phyloP scores from a whole-genome alignment of 441 rosid species.

The Pelargonium fulgidum region DNA sequence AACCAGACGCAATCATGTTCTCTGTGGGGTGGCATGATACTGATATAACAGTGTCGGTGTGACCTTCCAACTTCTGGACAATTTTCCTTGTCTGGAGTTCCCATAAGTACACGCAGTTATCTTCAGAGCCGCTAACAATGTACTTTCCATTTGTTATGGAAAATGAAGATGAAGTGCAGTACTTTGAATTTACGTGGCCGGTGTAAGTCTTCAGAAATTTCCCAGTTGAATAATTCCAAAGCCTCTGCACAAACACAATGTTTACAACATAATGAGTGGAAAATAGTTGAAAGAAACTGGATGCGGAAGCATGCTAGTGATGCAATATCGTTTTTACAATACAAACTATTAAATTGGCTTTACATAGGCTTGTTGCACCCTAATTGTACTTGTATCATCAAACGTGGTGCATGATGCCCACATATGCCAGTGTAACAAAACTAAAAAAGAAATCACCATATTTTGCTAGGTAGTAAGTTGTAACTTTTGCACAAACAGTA shows the following conservation, averaged over 20 bases:
- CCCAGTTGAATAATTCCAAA: slow-evolving; percentile 75
- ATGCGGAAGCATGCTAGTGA: not conserved
- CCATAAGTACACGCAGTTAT: slow-evolving; percentile 73
- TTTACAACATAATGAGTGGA: not conserved
- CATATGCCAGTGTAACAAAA: not conserved
- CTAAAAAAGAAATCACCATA: not conserved
- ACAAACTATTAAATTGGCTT: not conserved
- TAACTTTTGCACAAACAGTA: not conserved
- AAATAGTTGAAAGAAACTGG: not conserved
- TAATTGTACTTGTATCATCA: not conserved
- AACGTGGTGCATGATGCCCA: not conserved
- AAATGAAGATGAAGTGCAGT: slow-evolving; percentile 61
- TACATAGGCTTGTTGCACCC: not conserved
- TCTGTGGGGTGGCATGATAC: slow-evolving; percentile 79
- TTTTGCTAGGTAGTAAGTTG: not conserved
- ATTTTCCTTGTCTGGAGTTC: slow-evolving; percentile 71
- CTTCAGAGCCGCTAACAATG: slow-evolving; percentile 87
- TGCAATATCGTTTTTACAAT: not conserved
- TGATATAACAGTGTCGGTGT: slow-evolving; percentile 65
- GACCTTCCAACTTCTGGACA: slow-evolving; percentile 91
- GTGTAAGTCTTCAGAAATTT: slow-evolving; percentile 76
- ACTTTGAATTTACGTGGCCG: slow-evolving; percentile 65
- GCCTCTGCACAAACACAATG: slow-evolving; percentile 46
- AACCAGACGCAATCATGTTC: slow-evolving; percentile 81
- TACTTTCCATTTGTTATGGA: slow-evolving; percentile 71